These are phyloP conservation scores for Tubosaeta sp. DNA, from an alignment of 768 basidiomycete species.

Conservation along the genomic window DNA sequence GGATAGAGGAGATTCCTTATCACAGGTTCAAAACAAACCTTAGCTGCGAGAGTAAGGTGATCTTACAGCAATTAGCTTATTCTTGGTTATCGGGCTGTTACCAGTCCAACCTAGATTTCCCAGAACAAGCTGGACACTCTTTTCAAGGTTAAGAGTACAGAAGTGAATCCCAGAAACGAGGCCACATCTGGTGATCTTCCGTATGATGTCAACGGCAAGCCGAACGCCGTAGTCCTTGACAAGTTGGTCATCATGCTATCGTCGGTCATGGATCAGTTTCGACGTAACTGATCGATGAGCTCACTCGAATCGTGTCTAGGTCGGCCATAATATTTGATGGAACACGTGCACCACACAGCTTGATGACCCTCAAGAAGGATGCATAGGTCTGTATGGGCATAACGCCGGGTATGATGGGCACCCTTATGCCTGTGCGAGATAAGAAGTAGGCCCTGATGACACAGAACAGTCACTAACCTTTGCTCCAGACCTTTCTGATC, in stretches of 20 bases:
- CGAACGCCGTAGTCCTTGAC: conserved; percentile 94
- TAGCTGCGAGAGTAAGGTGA: conserved; percentile 7
- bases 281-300: conserved; percentile 15
- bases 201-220: conserved; percentile 79
- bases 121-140: conserved; percentile 83
- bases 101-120: conserved; percentile 75
- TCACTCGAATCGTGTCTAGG: conserved; percentile 73
- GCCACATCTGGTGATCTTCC: conserved; percentile 49
- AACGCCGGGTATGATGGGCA: conserved; percentile 91
- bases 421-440: conserved; percentile 63
- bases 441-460: not conserved
- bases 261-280: not conserved
- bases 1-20: conserved; percentile 40
- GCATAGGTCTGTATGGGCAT: conserved; percentile 98
- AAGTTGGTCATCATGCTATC: conserved; percentile 86
- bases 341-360: conserved; percentile 78
- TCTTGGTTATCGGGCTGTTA: conserved; percentile 39
- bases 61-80: conserved; percentile 64
- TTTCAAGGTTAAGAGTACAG: conserved; percentile 96
- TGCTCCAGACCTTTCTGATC: conserved; percentile 64
- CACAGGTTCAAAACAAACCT: conserved; percentile 4
- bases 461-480: conserved; percentile 45
- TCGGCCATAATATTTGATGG: conserved; percentile 62
- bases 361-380: conserved; percentile 88
- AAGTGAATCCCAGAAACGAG: conserved; percentile 79